These are phyloP conservation scores for Diaporthe velutina DNA, from an alignment of 2,329 filamentous ascomycete species.

Conservation along the genomic window DNA sequence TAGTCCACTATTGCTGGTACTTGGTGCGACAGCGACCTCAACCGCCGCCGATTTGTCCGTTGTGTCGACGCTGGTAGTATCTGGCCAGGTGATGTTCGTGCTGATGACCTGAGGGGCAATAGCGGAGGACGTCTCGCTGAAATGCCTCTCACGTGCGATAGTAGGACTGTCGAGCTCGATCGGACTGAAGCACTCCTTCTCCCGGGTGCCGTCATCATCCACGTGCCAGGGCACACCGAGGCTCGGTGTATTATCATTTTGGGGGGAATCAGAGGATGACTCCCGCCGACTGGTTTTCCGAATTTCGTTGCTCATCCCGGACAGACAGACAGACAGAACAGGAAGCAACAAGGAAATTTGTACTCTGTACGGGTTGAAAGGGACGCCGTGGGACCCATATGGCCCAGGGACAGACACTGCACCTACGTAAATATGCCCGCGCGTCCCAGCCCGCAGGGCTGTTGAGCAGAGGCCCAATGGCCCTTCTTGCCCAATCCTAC, in stretches of 20 bases:
- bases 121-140: conserved; percentile 14
- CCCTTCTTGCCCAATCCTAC: not conserved
- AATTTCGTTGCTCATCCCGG: not conserved
- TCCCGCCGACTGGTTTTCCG: not conserved
- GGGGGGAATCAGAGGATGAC: not conserved
- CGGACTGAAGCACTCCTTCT: conserved; percentile 19
- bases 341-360: not conserved
- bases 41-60: not conserved
- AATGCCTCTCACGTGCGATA: conserved; percentile 23
- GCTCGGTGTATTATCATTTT: not conserved
- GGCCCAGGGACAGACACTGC: not conserved
- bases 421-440: not conserved
- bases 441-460: not conserved
- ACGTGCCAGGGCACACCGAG: not conserved
- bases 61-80: not conserved
- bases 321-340: no score
- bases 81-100: not conserved
- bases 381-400: not conserved
- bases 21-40: not conserved
- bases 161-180: conserved; percentile 26
- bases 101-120: conserved; percentile 28
- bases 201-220: not conserved
- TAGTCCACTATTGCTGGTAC: not conserved
- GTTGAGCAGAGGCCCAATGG: not conserved
- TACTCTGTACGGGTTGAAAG: not conserved